These are phyloP conservation scores for Apocynum venetum DNA, from an alignment of 257 asterid species.

Conservation along the genomic window DNA sequence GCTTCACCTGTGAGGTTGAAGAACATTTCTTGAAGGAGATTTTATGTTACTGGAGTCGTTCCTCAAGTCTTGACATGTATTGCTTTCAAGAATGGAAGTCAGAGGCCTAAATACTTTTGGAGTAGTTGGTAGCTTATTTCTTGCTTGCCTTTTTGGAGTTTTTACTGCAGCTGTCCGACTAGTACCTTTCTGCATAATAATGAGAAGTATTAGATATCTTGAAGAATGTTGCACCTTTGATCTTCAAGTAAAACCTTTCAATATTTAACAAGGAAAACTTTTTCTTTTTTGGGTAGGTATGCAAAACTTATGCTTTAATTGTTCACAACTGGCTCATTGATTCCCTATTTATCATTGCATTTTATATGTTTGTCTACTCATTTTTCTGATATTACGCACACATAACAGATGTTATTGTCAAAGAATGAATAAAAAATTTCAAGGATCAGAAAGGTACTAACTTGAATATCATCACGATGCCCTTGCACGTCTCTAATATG, in stretches of 20 bases:
- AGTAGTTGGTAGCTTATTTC: slow-evolving; percentile 33
- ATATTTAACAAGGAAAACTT: not conserved
- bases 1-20: slow-evolving; percentile 55
- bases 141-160: slow-evolving; percentile 30
- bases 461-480: slow-evolving; percentile 45
- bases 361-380: not conserved
- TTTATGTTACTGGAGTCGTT: slow-evolving; percentile 37
- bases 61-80: slow-evolving; percentile 38
- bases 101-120: slow-evolving; percentile 19
- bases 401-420: not conserved
- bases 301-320: no score
- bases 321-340: no score
- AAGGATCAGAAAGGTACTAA: slow-evolving; percentile 6
- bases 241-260: not conserved
- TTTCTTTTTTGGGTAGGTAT: no score
- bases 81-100: slow-evolving; percentile 25
- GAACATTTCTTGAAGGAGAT: slow-evolving; percentile 31
- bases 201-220: slow-evolving; percentile 5
- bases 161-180: slow-evolving; percentile 13
- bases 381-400: not conserved
- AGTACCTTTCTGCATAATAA: slow-evolving; percentile 36
- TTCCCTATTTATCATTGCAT: not conserved
- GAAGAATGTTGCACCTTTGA: slow-evolving; percentile 7
- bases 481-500: slow-evolving; percentile 27
- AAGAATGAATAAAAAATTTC: not conserved